A percentile compares a stretch with the other conserved stretches of the same genome.
phyloP scores from a whole-genome alignment of 1,284 basidiomycete species.

The Athelia sp. region DNA sequence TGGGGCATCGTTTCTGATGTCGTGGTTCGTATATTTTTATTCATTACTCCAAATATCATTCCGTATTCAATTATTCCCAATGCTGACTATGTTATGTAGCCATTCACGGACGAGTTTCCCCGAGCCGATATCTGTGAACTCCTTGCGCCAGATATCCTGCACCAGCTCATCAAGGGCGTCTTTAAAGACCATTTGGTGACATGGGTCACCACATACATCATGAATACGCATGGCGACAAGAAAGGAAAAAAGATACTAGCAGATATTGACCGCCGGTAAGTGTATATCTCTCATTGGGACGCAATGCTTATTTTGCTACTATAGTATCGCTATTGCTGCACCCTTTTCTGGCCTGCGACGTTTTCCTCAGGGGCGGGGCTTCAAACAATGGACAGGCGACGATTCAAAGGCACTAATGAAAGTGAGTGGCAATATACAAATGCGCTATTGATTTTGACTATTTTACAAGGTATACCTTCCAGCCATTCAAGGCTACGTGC shows the following conservation, averaged over 20 bases:
- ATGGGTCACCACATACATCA: constrained; percentile 11
- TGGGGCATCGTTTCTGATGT: constrained; percentile 4
- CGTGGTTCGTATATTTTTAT: constrained; percentile 4
- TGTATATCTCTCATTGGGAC: neutral
- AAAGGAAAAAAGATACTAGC: constrained; percentile 10
- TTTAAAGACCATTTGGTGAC: constrained; percentile 17
- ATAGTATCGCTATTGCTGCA: constrained; percentile 10
- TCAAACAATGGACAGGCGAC: constrained; percentile 23
- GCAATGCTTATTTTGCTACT: neutral
- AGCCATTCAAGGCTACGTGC: constrained; percentile 2
- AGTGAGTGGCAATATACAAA: constrained; percentile 5
- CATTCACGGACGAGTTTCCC: constrained; percentile 8
- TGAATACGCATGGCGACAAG: constrained; percentile 4
- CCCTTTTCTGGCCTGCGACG: constrained; percentile 17
- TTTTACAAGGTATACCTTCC: constrained; percentile 1
- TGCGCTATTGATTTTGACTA: constrained; percentile 2
- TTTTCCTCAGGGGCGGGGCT: constrained; percentile 18
- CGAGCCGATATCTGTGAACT: constrained; percentile 8
- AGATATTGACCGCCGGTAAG: constrained; percentile 14
- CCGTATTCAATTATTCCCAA: neutral
- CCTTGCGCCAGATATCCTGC: constrained; percentile 7
- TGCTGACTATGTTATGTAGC: constrained; percentile 2
- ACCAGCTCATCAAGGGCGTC: constrained; percentile 3
- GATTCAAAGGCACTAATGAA: constrained; percentile 24
- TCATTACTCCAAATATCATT: neutral